A percentile compares a stretch with the other conserved stretches of the same genome.
Conservation (phyloP, 768 basidiomycete genomes). For the Clitopilus hobsonii region DNA sequence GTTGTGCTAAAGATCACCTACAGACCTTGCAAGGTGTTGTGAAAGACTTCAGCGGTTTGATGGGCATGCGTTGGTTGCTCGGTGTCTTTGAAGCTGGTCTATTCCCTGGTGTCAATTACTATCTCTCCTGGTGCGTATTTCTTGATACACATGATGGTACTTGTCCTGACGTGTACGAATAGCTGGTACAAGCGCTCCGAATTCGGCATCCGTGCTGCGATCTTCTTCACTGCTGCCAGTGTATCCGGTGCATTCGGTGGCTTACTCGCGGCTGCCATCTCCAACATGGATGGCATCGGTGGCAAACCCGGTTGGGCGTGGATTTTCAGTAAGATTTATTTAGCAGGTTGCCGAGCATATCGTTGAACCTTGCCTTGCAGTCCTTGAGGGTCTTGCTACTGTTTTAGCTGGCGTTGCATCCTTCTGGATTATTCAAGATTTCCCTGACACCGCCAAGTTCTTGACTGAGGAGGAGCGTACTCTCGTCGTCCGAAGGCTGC, state of each 20-base stretch:
- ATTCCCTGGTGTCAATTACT: constrained; percentile 62
- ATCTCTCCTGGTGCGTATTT: constrained; percentile 59
- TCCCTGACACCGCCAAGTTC: constrained; percentile 79
- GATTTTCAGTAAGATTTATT: constrained; percentile 53
- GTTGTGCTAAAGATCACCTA: not conserved
- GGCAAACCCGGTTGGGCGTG: constrained; percentile 65
- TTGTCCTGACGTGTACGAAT: not conserved
- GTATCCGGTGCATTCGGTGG: constrained; percentile 82
- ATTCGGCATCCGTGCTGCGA: constrained; percentile 60
- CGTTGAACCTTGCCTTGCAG: constrained; percentile 14
- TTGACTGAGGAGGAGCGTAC: constrained; percentile 67
- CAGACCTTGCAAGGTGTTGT: constrained; percentile 74
- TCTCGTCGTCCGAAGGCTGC: constrained; percentile 59
- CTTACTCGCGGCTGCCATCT: constrained; percentile 64
- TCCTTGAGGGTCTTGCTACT: constrained; percentile 65
- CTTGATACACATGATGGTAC: not conserved
- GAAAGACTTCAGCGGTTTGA: constrained; percentile 61
- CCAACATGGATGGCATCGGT: constrained; percentile 67
- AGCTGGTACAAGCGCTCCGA: constrained; percentile 67
- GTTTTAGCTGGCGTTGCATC: constrained; percentile 61
- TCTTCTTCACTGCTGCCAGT: constrained; percentile 78
- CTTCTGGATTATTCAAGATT: constrained; percentile 79
- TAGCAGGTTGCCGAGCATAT: not conserved
- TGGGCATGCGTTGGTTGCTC: constrained; percentile 74
- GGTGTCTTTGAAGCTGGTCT: constrained; percentile 73